A percentile compares a stretch with the other conserved stretches of the same genome.
These are phyloP conservation scores for Tuber magnatum DNA, from an alignment of 495 filamentous ascomycete species.

Conservation along the genomic window DNA sequence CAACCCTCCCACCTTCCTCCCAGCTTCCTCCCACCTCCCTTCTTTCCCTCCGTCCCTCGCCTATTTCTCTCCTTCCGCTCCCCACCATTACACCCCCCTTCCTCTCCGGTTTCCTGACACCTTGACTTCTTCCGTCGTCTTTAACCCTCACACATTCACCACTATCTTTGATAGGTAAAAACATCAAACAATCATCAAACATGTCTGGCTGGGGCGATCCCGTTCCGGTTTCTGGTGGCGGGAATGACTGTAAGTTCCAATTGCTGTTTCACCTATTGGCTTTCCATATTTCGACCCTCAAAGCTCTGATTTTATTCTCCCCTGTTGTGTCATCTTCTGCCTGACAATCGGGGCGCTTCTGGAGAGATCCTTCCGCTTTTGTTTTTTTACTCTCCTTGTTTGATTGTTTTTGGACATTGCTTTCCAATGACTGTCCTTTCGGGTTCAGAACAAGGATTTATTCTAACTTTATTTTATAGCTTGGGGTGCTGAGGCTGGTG, in stretches of 20 bases:
- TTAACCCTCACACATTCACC: background rate
- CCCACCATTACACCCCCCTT: background rate
- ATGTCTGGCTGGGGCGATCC: slow-evolving; percentile 33
- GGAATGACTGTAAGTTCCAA: slow-evolving; percentile 18
- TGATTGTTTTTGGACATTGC: background rate
- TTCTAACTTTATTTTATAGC: slow-evolving; percentile 6
- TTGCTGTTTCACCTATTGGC: background rate
- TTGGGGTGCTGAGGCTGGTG: slow-evolving; percentile 39
- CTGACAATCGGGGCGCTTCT: background rate
- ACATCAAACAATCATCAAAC: background rate
- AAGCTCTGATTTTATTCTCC: background rate
- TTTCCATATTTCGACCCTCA: background rate
- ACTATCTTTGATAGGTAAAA: background rate
- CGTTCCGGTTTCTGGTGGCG: background rate
- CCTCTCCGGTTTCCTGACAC: background rate
- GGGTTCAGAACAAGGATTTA: background rate
- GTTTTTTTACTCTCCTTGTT: background rate
- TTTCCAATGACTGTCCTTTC: slow-evolving; percentile 11
- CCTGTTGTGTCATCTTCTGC: background rate
- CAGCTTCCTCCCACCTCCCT: background rate
- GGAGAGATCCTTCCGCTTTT: background rate
- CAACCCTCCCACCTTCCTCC: background rate
- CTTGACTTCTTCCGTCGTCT: background rate
- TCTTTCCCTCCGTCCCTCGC: background rate
- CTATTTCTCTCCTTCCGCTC: background rate